Evolutionary conservation across 2,329 filamentous ascomycete genomes (phyloP).

Genomic region (Incumbomyces delicatus): DNA sequence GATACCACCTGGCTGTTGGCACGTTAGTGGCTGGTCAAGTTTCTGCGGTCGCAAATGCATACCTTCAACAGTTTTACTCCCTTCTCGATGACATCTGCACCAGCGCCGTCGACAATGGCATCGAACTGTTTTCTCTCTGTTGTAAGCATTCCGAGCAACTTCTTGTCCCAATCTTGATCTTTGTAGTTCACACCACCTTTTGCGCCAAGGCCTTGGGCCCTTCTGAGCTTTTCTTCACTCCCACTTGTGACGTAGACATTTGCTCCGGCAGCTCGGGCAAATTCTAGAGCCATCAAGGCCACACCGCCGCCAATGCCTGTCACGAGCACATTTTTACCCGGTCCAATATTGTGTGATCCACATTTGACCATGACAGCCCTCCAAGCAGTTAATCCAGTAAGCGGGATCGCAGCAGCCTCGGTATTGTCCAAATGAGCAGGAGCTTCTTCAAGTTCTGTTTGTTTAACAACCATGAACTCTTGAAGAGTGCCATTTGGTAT

Average conservation of each 20-base stretch:
- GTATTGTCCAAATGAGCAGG: slow-evolving; percentile 61
- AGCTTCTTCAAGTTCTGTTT: slow-evolving; percentile 63
- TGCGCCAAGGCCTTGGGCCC: slow-evolving; percentile 62
- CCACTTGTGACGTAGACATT: slow-evolving; percentile 76
- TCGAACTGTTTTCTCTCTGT: slow-evolving; percentile 61
- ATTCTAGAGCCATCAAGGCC: slow-evolving; percentile 70
- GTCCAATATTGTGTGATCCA: slow-evolving; percentile 27
- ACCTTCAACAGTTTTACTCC: slow-evolving; percentile 60
- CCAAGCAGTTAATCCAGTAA: slow-evolving; percentile 83
- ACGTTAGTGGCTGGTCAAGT: slow-evolving; percentile 2
- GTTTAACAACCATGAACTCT: slow-evolving; percentile 61
- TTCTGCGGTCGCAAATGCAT: slow-evolving; percentile 13
- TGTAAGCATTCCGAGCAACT: slow-evolving; percentile 50
- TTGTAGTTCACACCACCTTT: slow-evolving; percentile 75
- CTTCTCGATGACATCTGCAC: slow-evolving; percentile 69
- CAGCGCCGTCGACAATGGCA: slow-evolving; percentile 81
- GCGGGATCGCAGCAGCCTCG: slow-evolving; percentile 74
- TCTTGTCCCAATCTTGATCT: slow-evolving; percentile 69
- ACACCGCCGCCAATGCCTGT: slow-evolving; percentile 93
- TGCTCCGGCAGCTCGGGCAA: slow-evolving; percentile 63
- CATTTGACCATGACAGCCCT: slow-evolving; percentile 74
- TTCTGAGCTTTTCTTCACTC: slow-evolving; percentile 62
- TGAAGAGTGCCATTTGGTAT: slow-evolving; percentile 61
- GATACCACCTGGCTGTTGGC: slow-evolving; percentile 58
- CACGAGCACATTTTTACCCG: slow-evolving; percentile 66